Evolutionary conservation across 495 filamentous ascomycete species (phyloP).

Genomic region (Friedmanniomyces simplex): DNA sequence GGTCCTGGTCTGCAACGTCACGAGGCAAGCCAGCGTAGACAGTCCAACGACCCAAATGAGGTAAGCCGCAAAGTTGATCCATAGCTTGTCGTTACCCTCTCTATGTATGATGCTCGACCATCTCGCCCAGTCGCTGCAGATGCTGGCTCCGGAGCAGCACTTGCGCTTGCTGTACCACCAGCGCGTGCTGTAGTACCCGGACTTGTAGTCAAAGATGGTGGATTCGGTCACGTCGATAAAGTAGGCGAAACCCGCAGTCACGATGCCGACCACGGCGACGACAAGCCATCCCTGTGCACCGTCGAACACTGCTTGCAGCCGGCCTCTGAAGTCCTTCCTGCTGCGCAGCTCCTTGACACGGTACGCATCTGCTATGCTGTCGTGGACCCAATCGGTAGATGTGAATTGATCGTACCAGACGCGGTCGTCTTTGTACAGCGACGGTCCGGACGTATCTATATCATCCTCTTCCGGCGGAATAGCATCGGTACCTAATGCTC

Average conservation of each 20-base stretch:
- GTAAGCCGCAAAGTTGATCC: constrained; percentile 69
- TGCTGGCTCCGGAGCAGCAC: constrained; percentile 56
- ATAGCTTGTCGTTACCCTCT: constrained; percentile 42
- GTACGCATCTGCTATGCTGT: constrained; percentile 89
- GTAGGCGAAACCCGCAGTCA: constrained; percentile 80
- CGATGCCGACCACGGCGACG: constrained; percentile 78
- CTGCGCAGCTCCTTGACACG: constrained; percentile 72
- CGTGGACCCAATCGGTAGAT: constrained; percentile 96
- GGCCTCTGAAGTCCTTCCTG: constrained; percentile 75
- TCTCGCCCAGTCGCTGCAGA: constrained; percentile 61
- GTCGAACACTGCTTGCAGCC: constrained; percentile 66
- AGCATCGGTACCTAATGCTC: constrained; percentile 22
- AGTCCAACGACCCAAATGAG: constrained; percentile 60
- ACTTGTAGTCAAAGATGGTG: constrained; percentile 77
- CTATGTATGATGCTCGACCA: constrained; percentile 61
- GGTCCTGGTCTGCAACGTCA: constrained; percentile 83
- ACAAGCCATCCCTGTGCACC: constrained; percentile 91
- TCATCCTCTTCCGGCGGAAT: constrained; percentile 6
- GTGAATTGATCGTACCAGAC: constrained; percentile 99
- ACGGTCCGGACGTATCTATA: constrained; percentile 24
- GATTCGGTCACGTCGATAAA: constrained; percentile 79
- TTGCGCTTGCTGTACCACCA: constrained; percentile 65
- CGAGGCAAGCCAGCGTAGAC: constrained; percentile 59
- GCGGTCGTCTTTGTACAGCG: constrained; percentile 54
- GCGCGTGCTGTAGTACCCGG: constrained; percentile 65